Evolutionary conservation across 805 yeast species (phyloP), one percentile per base, ranked within the genome.

Genomic region (Torulaspora gathmanii): DNA sequence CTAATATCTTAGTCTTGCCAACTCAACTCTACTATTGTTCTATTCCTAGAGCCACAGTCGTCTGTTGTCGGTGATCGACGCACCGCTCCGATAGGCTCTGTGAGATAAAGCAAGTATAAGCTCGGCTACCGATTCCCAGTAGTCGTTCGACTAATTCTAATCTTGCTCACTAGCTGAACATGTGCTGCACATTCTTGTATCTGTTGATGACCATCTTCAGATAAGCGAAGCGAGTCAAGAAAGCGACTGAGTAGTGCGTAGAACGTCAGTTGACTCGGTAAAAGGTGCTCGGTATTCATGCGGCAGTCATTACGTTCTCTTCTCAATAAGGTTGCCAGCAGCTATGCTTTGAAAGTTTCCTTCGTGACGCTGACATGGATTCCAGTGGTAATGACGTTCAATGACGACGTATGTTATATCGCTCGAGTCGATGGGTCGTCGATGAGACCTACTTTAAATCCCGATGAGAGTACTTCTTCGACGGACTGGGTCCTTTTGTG

Each of bases 361-460:
- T 37, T 77, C 15, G 59, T 69, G 33, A 69, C 75, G 40, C 52
- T 77, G 12, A 68, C 84, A 13, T 89, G 96, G 96, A 65, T 88
- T 23, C 96, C 96, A 0, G 96, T 88, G 37, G 63, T 76, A 12
- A 75, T 82, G 52, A 77, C 86, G 1, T 65, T 82, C 49, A 77
- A 79, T 30, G 87, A 86, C 51, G 86, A 83, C 59, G 80, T 81
- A 9, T 80, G 77, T 41, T 88, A 80, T 65, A 74, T 89, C 22
- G 86, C 86, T 12, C 77, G 79, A 64, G 77, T 89, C 13, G 76
- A 81, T 35, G 98, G 98, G 1, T 66, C 75, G 31, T 86, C 95
- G 19, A 90, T 90, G 98, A 73, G 85, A 42, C 97, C 97, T 1
- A 79, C 95, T 0, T 75, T 89, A 57, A 90, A 90, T 64, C 91